These are phyloP conservation scores for Acer negundo DNA, from an alignment of 345 rosid genomes.

Conservation along the genomic window DNA sequence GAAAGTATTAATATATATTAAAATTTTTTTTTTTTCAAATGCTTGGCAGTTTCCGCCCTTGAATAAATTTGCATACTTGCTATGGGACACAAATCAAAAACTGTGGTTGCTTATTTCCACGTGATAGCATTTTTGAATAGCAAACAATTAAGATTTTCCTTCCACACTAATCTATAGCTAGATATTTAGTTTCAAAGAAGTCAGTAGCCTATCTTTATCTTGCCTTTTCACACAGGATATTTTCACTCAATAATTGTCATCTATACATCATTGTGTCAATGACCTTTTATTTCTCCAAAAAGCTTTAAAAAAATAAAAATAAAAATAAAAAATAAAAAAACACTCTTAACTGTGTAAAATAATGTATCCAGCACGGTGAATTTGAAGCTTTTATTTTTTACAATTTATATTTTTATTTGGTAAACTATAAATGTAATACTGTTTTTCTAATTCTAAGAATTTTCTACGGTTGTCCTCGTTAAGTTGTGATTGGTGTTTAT, in stretches of 20 bases:
- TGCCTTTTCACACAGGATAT: background rate
- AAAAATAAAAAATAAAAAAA: too few species aligned
- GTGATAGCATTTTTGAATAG: background rate
- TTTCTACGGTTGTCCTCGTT: background rate
- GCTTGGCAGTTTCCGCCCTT: too few species aligned
- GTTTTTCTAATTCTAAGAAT: too few species aligned
- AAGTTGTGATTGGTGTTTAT: background rate
- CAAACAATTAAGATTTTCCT: constrained; percentile 1
- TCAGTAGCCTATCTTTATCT: background rate
- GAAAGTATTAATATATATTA: too few species aligned
- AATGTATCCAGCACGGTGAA: background rate
- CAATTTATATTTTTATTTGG: too few species aligned
- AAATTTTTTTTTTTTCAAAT: too few species aligned
- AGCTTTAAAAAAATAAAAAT: too few species aligned
- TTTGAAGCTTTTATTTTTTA: too few species aligned
- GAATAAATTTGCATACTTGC: background rate
- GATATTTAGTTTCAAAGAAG: background rate
- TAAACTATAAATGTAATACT: background rate
- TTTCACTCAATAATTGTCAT: constrained; percentile 14
- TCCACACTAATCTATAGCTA: background rate
- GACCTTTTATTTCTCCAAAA: background rate
- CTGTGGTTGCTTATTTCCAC: background rate
- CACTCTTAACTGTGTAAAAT: background rate
- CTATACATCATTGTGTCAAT: background rate
- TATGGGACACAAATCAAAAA: background rate